Base-by-base conservation (phyloP, 2,329 filamentous ascomycete genomes). In the Aspergillus versicolor region DNA sequence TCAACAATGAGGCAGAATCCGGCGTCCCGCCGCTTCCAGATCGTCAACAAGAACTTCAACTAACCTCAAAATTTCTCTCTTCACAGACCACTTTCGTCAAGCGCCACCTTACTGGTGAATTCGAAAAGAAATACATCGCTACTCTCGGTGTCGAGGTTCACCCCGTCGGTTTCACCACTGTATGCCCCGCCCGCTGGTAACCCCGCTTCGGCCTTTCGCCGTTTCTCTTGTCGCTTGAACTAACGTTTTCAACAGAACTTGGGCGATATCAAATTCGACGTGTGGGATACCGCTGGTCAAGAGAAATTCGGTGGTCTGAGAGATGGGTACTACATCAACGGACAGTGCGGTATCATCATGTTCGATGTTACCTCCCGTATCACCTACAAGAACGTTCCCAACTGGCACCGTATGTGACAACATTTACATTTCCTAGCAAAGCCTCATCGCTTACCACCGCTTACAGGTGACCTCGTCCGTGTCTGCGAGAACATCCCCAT, bases 121-220 rank as follows among this genome's bases (percentile, higher is more conserved):
- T 99, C 77, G 94, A 99, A 84, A 99, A 99, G 90, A 99, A 97
- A 85, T 99, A 99, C 84, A 97, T 99, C 79, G 94, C 94, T 73
- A 99, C 94, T 60, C 91, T 99, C 66, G 94, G 94, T 89, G 94
- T 99, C 77, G 94, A 99, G 80, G 94, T 99, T 67, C 94, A 99
- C 85, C 94, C 94, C 78, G 91, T 99, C 67, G 90, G 88, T 73
- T 99, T 99, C 88, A 91, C 88, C 73, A 97, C 93, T 77, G 92
- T 97, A 91, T 82, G 91, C 84, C 70, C 66, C 67, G 65, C 70
- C 66, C 67, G 65, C 69, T 68, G 58, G 54, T 47, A 58, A 67
- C 71, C 69, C 71, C 69, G 66, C 70, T 67, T 64, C 64, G 60
- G 60, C 27, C 46, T 60, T 54, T 52, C 55, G 59, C 47, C 56